phyloP scores from a whole-genome alignment of 257 asterid genomes.

The Scutellaria baicalensis region DNA sequence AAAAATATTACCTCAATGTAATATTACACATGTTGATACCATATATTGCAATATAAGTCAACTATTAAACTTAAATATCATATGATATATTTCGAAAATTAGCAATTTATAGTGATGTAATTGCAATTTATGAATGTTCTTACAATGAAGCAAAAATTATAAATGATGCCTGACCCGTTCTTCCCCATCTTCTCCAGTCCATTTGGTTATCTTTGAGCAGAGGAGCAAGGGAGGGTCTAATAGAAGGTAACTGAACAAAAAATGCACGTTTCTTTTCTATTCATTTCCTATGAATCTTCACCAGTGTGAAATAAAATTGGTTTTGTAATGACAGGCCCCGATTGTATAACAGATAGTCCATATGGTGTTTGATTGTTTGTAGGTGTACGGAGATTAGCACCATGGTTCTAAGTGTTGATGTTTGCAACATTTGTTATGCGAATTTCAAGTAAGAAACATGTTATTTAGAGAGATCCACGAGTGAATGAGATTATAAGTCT shows the following conservation, averaged over 20 bases:
- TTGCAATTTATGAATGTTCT: background rate
- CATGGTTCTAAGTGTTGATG: slow-evolving; percentile 33
- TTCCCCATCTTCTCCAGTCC: slow-evolving; percentile 40
- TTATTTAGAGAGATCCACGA: too few species aligned
- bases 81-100: too few species aligned
- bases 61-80: too few species aligned
- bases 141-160: background rate
- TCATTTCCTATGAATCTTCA: background rate
- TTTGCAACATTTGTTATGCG: slow-evolving; percentile 33
- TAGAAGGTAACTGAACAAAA: slow-evolving; percentile 32
- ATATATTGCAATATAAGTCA: too few species aligned
- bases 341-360: background rate
- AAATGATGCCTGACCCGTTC: background rate
- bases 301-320: background rate
- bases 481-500: background rate
- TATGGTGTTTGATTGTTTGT: slow-evolving; percentile 1
- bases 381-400: slow-evolving; percentile 84
- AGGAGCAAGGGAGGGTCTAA: slow-evolving; percentile 79
- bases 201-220: slow-evolving; percentile 68
- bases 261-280: background rate
- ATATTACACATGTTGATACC: too few species aligned
- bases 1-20: too few species aligned
- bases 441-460: slow-evolving; percentile 38
- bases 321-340: background rate
- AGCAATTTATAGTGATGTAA: too few species aligned